A percentile compares a stretch with the other conserved stretches of the same genome.
These are phyloP conservation scores for Panicum miliaceum DNA, from an alignment of 176 grass and related monocot genomes.

Conservation along the genomic window DNA sequence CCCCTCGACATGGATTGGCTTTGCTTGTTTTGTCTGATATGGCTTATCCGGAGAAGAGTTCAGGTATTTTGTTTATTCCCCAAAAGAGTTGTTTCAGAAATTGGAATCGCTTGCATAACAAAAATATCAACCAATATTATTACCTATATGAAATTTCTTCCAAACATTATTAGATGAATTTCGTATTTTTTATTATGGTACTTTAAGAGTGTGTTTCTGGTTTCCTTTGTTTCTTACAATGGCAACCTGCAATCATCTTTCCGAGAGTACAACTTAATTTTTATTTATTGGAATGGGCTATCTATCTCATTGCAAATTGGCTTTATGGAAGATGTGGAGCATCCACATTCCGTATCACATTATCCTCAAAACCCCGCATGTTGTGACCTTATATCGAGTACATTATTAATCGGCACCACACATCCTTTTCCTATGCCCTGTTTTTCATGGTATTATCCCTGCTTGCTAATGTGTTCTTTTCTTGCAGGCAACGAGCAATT, in stretches of 20 bases:
- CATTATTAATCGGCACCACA: conserved; percentile 6
- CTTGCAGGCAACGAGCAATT: conserved; percentile 77
- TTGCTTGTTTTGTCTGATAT: conserved; percentile 92
- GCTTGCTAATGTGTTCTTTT: conserved; percentile 24
- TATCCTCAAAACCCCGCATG: neutral
- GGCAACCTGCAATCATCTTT: conserved; percentile 8
- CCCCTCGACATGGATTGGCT: conserved; percentile 68
- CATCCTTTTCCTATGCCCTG: conserved; percentile 17
- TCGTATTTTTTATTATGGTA: neutral
- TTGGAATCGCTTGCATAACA: neutral
- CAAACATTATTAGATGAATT: neutral
- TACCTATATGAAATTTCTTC: neutral
- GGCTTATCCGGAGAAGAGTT: conserved; percentile 72
- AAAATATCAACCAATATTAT: neutral
- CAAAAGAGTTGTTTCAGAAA: conserved; percentile 5
- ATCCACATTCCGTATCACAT: neutral
- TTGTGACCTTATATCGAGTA: neutral
- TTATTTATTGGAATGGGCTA: neutral
- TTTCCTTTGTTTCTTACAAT: conserved; percentile 22
- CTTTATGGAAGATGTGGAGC: neutral
- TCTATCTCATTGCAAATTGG: conserved; percentile 18
- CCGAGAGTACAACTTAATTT: neutral
- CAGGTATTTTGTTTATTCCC: conserved; percentile 54
- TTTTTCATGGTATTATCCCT: neutral
- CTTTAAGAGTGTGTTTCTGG: neutral